Conservation (phyloP, 768 basidiomycete species). For the Tubosaeta sp. region DNA sequence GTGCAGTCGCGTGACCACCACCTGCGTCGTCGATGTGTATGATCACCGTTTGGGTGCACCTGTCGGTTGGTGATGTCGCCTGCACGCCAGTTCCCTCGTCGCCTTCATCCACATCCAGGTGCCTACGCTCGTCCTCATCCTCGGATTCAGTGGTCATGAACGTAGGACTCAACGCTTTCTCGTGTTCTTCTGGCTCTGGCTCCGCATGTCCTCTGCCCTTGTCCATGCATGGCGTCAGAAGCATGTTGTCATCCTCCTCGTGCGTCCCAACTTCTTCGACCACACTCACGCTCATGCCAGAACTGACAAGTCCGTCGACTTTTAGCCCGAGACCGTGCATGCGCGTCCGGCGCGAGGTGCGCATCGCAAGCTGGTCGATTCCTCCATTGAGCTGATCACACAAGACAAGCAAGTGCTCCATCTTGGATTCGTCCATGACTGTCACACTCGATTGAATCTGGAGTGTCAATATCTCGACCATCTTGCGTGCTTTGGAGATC, state of each 20-base stretch:
- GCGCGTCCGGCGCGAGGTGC: constrained; percentile 36
- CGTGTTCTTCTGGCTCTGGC: constrained; percentile 61
- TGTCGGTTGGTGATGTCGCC: constrained; percentile 38
- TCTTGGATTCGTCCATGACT: constrained; percentile 46
- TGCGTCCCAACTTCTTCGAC: constrained; percentile 1
- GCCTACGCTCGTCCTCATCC: constrained; percentile 38
- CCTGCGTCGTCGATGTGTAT: too few relatives aligned
- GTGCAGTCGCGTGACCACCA: too few relatives aligned
- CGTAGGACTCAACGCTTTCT: constrained; percentile 71
- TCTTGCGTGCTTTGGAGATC: constrained; percentile 45
- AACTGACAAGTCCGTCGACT: constrained; percentile 27
- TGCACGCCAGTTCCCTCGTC: constrained; percentile 12
- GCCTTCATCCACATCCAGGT: constrained; percentile 36
- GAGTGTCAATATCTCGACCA: constrained; percentile 47
- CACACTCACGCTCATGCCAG: constrained; percentile 16
- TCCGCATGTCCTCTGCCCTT: constrained; percentile 77
- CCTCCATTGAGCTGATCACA: constrained; percentile 67
- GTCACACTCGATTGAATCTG: constrained; percentile 46
- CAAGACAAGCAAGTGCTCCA: constrained; percentile 65
- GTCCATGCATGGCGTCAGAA: constrained; percentile 61
- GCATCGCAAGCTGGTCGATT: constrained; percentile 45
- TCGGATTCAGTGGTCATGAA: constrained; percentile 50
- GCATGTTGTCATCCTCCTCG: constrained; percentile 30
- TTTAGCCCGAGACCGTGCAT: constrained; percentile 45
- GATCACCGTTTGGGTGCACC: constrained; percentile 32